Base-by-base conservation (phyloP, 2,329 filamentous ascomycete genomes). In the Didymella arachidicola region DNA sequence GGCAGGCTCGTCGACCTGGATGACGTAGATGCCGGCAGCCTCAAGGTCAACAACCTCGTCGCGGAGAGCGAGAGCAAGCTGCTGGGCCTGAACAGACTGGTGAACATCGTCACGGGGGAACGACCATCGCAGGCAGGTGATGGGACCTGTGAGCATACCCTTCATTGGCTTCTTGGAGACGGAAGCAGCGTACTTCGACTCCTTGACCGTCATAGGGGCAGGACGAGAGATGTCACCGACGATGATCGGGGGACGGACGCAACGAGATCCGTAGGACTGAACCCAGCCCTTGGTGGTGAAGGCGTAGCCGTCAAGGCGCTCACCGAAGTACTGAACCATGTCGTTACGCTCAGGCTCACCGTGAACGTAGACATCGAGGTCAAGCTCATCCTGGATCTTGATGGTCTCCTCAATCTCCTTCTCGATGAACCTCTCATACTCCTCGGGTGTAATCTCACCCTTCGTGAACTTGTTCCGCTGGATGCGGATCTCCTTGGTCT, bases 301-400 rank as follows among this genome's bases (percentile, higher is more conserved):
- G 79, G 93, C 90, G 80, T 98, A 99, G 76, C 95, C 95, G 75
- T 96, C 88, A 65, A 99, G 87, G 76, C 92, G 91, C 88, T 99
- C 95, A 82, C 95, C 95, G 74, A 99, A 99, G 89, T 97, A 99
- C 83, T 99, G 95, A 53, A 99, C 95, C 95, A 99, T 99, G 89
- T 99, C 95, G 84, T 99, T 99, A 81, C 95, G 93, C 88, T 99
- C 95, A 61, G 95, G 95, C 87, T 99, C 95, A 79, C 95, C 95
- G 85, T 99, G 95, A 67, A 99, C 95, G 78, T 91, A 92, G 79
- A 99, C 95, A 73, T 99, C 95, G 54, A 99, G 89, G 80, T 88
- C 93, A 75, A 99, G 93, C 84, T 98, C 95, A 76, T 98, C 93
- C 84, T 99, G 95, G 81, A 98, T 91, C 86, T 93, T 91, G 82